Evolutionary conservation across 2,329 filamentous ascomycete genomes (phyloP).

Genomic region (Colletotrichum caudatum): DNA sequence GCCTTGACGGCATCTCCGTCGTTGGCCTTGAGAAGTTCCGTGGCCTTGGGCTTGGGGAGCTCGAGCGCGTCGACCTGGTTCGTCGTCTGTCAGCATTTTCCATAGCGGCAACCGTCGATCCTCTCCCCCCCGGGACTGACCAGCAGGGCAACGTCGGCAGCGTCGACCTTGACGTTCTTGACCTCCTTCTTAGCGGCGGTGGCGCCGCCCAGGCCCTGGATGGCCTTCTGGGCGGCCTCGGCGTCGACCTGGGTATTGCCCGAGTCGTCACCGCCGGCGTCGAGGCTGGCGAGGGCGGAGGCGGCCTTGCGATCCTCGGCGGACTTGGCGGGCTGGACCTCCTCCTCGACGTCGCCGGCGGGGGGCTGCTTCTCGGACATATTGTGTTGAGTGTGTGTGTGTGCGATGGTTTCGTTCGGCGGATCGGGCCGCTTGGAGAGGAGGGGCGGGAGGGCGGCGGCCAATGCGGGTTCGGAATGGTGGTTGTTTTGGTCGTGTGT

Average conservation of each 20-base stretch:
- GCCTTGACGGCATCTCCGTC: constrained; percentile 78
- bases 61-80: constrained; percentile 77
- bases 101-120: neutral
- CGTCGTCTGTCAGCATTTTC: neutral
- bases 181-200: constrained; percentile 54
- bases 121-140: constrained; percentile 57
- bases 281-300: constrained; percentile 78
- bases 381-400: constrained; percentile 30
- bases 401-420: neutral
- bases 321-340: constrained; percentile 67
- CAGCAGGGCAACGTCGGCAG: constrained; percentile 76
- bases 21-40: constrained; percentile 77
- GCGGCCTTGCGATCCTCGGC: constrained; percentile 84
- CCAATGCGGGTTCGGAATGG: constrained; percentile 4
- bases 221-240: constrained; percentile 78
- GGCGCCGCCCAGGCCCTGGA: constrained; percentile 69
- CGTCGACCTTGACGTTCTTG: constrained; percentile 79
- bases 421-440: neutral
- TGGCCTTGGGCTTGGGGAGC: constrained; percentile 77
- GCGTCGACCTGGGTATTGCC: constrained; percentile 67
- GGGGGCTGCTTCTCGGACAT: constrained; percentile 74
- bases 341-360: constrained; percentile 69
- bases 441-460: neutral
- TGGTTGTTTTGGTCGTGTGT: neutral
- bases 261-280: constrained; percentile 63